These are phyloP conservation scores for Limnanthes douglasii DNA, from an alignment of 345 rosid genomes.

Conservation along the genomic window DNA sequence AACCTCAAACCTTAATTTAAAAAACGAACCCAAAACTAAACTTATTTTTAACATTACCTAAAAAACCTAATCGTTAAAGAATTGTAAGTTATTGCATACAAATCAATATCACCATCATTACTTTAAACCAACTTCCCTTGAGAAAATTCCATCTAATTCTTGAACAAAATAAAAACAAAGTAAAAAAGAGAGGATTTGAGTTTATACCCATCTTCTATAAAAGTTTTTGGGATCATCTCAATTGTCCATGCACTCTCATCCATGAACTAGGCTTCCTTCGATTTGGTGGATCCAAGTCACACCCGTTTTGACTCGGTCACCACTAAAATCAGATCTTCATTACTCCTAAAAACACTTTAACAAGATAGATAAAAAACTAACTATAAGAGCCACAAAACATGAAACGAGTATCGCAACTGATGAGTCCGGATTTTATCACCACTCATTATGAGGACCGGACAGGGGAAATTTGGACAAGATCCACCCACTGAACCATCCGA, in stretches of 20 bases:
- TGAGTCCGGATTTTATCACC: too few relatives aligned
- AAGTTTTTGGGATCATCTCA: constrained; percentile 21
- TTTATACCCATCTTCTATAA: constrained; percentile 47
- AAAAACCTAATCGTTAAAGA: constrained; percentile 5
- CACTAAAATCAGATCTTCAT: constrained; percentile 58
- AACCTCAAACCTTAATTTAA: constrained; percentile 22
- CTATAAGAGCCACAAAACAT: too few relatives aligned
- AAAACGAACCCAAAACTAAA: constrained; percentile 38
- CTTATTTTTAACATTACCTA: constrained; percentile 15
- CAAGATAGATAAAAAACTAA: too few relatives aligned
- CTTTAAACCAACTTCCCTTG: constrained; percentile 25
- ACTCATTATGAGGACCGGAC: too few relatives aligned
- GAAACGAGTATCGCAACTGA: too few relatives aligned
- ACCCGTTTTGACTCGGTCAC: constrained; percentile 67
- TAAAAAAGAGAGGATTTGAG: constrained; percentile 23
- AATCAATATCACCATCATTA: too few relatives aligned
- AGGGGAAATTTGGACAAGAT: too few relatives aligned
- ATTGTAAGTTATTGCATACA: too few relatives aligned
- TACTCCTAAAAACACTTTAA: too few relatives aligned
- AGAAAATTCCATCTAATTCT: constrained; percentile 44
- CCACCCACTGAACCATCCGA: too few relatives aligned
- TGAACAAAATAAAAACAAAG: constrained; percentile 28
- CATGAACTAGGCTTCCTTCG: constrained; percentile 58
- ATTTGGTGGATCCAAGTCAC: constrained; percentile 88
- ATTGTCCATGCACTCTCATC: constrained; percentile 78